Evolutionary conservation across 1,284 basidiomycete genomes (phyloP), one percentile per base, ranked within the genome.

Genomic region (Austroboletus novae-zelandiae): DNA sequence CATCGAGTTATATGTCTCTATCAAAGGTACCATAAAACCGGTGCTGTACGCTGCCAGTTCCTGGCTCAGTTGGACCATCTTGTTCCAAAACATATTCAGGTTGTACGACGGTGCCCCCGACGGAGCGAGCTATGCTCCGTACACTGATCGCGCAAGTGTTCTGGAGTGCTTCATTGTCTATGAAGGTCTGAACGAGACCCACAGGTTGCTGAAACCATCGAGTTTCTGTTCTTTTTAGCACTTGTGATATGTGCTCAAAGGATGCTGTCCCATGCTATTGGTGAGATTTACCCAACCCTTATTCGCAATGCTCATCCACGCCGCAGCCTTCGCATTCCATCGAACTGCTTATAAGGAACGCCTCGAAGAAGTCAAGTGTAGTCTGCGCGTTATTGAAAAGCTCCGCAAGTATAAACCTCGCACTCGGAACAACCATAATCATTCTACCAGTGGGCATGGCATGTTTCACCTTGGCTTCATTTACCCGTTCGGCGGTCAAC

Each of bases 331-430:
- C 58, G 74, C 78, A 23, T 92, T 92, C 70, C 89, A 92, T 64
- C 78, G 75, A 41, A 84, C 80, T 9, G 89, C 89, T 13, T 92
- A 84, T 62, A 79, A 78, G 54, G 89, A 92, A 34, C 86, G 89
- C 47, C 73, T 90, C 14, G 77, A 81, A 10, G 70, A 74, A 18
- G 75, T 89, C 3, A 71, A 74, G 42, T 69, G 75, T 45, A 73
- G 82, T 4, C 75, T 91, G 23, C 66, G 67, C 18, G 80, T 81
- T 32, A 79, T 92, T 50, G 89, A 92, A 67, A 77, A 76, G 57
- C 76, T 92, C 31, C 80, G 86, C 37, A 72, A 79, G 52, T 86
- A 87, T 67, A 80, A 80, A 35, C 89, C 89, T n/a, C 85, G 83
- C 54, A 41, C 36, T 20, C 57, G 54, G 36, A 52, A 58, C 29